Evolutionary conservation across 345 rosid genomes (phyloP), one percentile per base, ranked within the genome.

Genomic region (Excoecaria cochinchinensis): DNA sequence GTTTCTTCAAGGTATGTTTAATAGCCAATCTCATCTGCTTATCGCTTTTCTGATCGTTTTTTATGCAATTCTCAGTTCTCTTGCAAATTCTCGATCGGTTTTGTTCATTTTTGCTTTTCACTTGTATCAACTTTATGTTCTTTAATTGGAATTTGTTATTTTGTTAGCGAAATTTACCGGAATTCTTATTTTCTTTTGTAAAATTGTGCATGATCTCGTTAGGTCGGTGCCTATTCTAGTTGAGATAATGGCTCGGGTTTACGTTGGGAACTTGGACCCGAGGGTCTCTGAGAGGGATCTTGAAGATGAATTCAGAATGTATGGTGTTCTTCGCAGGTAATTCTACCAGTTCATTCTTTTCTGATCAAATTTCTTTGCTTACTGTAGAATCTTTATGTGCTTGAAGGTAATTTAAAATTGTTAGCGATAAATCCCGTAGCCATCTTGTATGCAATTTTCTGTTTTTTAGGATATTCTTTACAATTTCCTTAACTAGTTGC

Each of bases 281-380:
- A 85, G 88, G 1, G 90, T 89, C 67, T 52, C 85, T 24, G 95
- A 90, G 83, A 90, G 93, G 78, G 95, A 92, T 13, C 92, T 92
- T 4, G 97, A 92, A 82, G 97, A 92, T 71, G 95, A 90, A 81
- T 92, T 92, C 81, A 84, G 87, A 16, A 36, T 85, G 77, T 92
- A 80, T 64, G 97, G 97, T 64, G 92, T 89, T 66, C 89, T 92
- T 50, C 87, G 93, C 81, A 90, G 86, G 97, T 92, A 67, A 70
- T 44, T 58, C 31, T 55, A 55, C 67, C 9, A 21, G 9, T 16
- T 24, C 16, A 42, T 31, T 38, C 17, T 22, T 38, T 44, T 60
- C 3, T 69, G 4, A 9, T 48, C 39, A 46, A 44, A 42, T 40
- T 56, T 19, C 6, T 3, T 17, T 22, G 15, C 17, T 44, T 44